Evolutionary conservation across 2,329 filamentous ascomycete genomes (phyloP).

Genomic region (Reticulascus tulasneorum): DNA sequence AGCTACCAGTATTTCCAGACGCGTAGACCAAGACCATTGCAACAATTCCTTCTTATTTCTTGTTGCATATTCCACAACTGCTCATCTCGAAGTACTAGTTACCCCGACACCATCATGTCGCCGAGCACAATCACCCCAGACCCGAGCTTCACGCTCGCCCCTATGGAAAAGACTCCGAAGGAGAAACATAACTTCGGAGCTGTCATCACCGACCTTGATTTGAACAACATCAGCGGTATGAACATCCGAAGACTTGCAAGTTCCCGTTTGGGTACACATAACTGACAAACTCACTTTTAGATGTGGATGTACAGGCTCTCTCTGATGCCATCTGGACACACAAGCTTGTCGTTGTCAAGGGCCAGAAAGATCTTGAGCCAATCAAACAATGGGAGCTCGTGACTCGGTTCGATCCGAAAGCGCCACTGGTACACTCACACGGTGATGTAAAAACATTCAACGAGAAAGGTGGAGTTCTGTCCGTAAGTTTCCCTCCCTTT

Average conservation of each 20-base stretch:
- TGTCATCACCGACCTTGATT: slow-evolving; percentile 29
- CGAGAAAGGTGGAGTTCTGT: slow-evolving; percentile 32
- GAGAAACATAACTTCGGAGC: slow-evolving; percentile 35
- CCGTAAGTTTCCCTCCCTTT: slow-evolving; percentile 17
- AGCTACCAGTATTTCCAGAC: no score
- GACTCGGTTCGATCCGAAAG: slow-evolving; percentile 35
- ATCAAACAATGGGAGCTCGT: slow-evolving; percentile 42
- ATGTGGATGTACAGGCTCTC: slow-evolving; percentile 30
- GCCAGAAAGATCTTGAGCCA: slow-evolving; percentile 34
- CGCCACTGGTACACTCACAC: slow-evolving; percentile 35
- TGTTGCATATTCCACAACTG: no score
- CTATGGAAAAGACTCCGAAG: slow-evolving; percentile 19
- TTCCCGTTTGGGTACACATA: neutral
- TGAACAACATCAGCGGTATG: slow-evolving; percentile 29
- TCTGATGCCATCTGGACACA: slow-evolving; percentile 37
- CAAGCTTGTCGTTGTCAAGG: slow-evolving; percentile 38
- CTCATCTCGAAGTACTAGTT: no score
- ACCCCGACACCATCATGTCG: slow-evolving; percentile 5
- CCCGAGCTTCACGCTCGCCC: slow-evolving; percentile 1
- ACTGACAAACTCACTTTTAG: slow-evolving; percentile 14
- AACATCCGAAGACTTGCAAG: neutral
- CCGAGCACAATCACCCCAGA: neutral
- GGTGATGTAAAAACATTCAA: slow-evolving; percentile 37
- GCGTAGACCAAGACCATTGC: no score
- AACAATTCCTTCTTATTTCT: no score